Evolutionary conservation across 495 filamentous ascomycete genomes (phyloP).

Genomic region (Hypoxylon cercidicola): DNA sequence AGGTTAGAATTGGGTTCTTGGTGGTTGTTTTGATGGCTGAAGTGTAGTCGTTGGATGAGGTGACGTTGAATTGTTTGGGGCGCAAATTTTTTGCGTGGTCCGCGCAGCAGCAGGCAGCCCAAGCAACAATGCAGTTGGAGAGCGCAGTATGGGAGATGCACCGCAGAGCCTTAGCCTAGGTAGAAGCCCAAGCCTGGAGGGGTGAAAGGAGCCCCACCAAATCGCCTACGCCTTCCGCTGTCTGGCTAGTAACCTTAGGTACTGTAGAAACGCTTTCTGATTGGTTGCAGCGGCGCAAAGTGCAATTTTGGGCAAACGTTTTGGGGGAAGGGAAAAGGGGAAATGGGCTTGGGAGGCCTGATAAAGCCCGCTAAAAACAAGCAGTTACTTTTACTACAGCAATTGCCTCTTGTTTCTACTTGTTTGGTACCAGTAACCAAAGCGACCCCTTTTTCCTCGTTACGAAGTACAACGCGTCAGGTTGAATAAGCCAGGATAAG

Average conservation of each 20-base stretch:
- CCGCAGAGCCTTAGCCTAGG: neutral
- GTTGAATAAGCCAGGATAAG: slow-evolving; percentile 1
- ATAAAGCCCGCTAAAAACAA: slow-evolving; percentile 11
- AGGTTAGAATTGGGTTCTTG: slow-evolving; percentile 59
- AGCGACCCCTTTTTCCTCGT: slow-evolving; percentile 16
- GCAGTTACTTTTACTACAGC: slow-evolving; percentile 10
- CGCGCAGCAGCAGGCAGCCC: slow-evolving; percentile 36
- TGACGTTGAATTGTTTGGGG: slow-evolving; percentile 69
- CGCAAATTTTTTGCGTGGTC: slow-evolving; percentile 58
- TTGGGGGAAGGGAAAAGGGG: slow-evolving; percentile 15
- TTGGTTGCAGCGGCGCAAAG: slow-evolving; percentile 24
- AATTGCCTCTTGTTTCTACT: neutral
- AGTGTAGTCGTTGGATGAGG: slow-evolving; percentile 66
- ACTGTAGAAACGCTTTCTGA: slow-evolving; percentile 5
- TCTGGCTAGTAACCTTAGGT: slow-evolving; percentile 28
- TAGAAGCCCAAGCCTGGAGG: slow-evolving; percentile 27
- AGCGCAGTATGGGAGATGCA: no score
- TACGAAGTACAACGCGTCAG: neutral
- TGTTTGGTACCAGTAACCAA: neutral
- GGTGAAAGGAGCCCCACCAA: slow-evolving; percentile 25
- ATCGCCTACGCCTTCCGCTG: slow-evolving; percentile 6
- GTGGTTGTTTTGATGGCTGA: slow-evolving; percentile 68
- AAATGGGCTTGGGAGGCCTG: slow-evolving; percentile 5
- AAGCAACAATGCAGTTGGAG: slow-evolving; percentile 34
- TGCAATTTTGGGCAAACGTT: slow-evolving; percentile 36